Conservation (phyloP, 148 eudicot species). For the Rhododendron vialii region DNA sequence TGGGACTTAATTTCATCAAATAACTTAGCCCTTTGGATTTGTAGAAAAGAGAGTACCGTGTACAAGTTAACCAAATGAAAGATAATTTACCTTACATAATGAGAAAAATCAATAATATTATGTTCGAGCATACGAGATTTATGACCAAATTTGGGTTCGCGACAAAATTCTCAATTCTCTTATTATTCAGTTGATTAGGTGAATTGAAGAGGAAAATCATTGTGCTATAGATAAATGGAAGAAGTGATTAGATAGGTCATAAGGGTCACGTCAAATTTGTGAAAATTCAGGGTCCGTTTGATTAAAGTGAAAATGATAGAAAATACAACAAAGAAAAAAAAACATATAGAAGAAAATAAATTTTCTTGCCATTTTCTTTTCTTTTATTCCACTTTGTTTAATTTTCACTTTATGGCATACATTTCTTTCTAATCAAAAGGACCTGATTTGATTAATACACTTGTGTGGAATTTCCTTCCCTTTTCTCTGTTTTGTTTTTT, state of each 20-base stretch:
- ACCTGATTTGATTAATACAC: background rate
- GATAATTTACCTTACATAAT: background rate
- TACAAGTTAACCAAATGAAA: background rate
- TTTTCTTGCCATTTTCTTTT: no score
- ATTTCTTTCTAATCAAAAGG: no score
- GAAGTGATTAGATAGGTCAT: background rate
- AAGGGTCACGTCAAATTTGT: background rate
- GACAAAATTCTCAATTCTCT: background rate
- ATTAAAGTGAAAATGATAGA: no score
- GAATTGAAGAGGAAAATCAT: background rate
- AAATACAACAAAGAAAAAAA: no score
- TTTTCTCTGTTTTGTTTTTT: background rate
- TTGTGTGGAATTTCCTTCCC: background rate
- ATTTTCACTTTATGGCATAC: no score
- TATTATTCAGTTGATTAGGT: background rate
- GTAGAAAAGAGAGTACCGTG: background rate
- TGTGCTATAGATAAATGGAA: background rate
- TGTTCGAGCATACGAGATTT: background rate
- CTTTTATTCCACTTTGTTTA: no score
- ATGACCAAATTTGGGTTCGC: background rate
- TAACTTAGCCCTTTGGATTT: background rate
- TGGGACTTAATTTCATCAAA: background rate
- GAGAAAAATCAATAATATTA: background rate
- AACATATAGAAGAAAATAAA: no score
- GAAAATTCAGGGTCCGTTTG: background rate